Evolutionary conservation across 2,329 filamentous ascomycete genomes (phyloP).

Genomic region (Paraphoma chrysanthemicola): DNA sequence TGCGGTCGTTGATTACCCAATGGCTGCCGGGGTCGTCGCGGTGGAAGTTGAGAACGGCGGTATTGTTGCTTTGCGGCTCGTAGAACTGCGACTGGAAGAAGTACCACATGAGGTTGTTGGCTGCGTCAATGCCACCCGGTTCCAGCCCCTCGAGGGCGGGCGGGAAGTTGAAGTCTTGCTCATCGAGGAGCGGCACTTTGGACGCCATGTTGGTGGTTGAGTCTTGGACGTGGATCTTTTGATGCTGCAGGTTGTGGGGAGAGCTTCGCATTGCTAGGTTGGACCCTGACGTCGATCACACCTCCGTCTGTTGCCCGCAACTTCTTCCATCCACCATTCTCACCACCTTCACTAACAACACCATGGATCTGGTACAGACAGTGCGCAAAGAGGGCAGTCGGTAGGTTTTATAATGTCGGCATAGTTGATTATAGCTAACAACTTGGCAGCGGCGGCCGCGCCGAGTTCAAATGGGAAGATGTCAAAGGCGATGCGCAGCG

Average conservation of each 20-base stretch:
- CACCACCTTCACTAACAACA: constrained; percentile 22
- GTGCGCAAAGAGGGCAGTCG: constrained; percentile 89
- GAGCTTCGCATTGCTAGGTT: constrained; percentile 1
- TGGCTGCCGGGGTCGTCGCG: constrained; percentile 49
- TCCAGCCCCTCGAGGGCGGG: constrained; percentile 26
- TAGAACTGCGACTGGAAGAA: constrained; percentile 70
- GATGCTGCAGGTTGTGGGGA: constrained; percentile 7
- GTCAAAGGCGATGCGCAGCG: constrained; percentile 86
- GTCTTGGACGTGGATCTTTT: constrained; percentile 2
- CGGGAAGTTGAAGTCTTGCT: constrained; percentile 39
- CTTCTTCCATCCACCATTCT: constrained; percentile 10
- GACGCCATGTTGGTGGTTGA: constrained; percentile 31
- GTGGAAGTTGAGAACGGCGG: constrained; percentile 58
- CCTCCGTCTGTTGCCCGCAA: constrained; percentile 35
- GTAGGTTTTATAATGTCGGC: no score
- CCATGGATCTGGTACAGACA: constrained; percentile 91
- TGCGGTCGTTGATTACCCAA: constrained; percentile 61
- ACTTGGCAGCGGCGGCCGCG: constrained; percentile 72
- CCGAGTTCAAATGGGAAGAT: constrained; percentile 96
- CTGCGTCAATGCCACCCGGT: constrained; percentile 29
- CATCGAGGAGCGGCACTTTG: constrained; percentile 39
- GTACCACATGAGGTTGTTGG: constrained; percentile 62
- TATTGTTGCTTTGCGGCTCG: constrained; percentile 60
- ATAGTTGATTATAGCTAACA: constrained; percentile 8
- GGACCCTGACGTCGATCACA: constrained; percentile 15